Percentiles rank a stretch among this genome's conserved stretches.
These are phyloP conservation scores for Adansonia gregorii DNA, from an alignment of 441 rosid genomes.

Conservation along the genomic window DNA sequence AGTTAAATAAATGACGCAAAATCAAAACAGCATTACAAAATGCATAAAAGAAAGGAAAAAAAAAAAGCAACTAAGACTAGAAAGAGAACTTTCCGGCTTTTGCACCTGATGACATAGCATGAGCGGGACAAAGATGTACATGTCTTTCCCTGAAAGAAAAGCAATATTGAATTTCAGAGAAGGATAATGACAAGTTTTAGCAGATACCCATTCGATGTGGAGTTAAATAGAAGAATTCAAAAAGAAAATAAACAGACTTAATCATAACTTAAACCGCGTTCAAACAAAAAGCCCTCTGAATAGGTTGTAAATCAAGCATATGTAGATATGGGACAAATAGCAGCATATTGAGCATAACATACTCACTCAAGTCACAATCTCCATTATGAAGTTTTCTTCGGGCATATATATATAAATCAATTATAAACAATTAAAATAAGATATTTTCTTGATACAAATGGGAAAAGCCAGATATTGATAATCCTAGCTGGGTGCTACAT, in stretches of 20 bases:
- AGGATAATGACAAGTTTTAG: not conserved
- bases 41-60: conserved; percentile 20
- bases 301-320: not conserved
- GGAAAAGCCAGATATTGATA: not conserved
- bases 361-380: not conserved
- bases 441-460: not conserved
- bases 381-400: not conserved
- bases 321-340: not conserved
- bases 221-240: not conserved
- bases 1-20: conserved; percentile 11
- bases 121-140: conserved; percentile 35
- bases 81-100: conserved; percentile 13
- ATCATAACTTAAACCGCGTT: not conserved
- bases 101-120: conserved; percentile 59
- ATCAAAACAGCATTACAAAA: conserved; percentile 12
- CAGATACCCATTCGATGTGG: not conserved
- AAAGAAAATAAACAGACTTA: not conserved
- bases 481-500: not conserved
- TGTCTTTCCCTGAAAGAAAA: conserved; percentile 40
- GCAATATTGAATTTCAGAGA: conserved; percentile 8
- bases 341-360: not conserved
- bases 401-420: not conserved
- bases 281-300: not conserved
- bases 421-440: not conserved
- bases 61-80: not conserved